Evolutionary conservation across 1,284 basidiomycete species (phyloP).

Genomic region (Ganoderma resinaceum): DNA sequence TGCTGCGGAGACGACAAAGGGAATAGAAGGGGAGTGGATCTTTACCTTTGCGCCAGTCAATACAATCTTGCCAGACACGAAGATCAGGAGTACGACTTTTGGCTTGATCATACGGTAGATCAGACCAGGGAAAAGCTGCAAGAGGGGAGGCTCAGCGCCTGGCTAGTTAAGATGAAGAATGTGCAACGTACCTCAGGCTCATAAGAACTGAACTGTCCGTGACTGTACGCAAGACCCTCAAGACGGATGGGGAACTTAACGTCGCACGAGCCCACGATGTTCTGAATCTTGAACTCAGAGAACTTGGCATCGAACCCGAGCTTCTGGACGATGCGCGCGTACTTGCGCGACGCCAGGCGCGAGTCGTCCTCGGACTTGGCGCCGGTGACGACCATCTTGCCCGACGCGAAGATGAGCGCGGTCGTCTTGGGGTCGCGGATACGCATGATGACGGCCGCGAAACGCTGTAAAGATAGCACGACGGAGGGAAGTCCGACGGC

Average conservation of each 20-base stretch:
- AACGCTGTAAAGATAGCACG: slow-evolving; percentile 76
- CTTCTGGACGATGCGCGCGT: slow-evolving; percentile 99
- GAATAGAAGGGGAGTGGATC: slow-evolving; percentile 27
- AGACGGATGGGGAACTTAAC: slow-evolving; percentile 99
- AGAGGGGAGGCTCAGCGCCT: slow-evolving; percentile 15
- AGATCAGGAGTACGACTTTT: slow-evolving; percentile 98
- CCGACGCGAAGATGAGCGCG: slow-evolving; percentile 98
- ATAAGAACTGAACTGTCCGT: slow-evolving; percentile 98
- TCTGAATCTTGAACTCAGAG: slow-evolving; percentile 99
- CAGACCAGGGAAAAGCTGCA: slow-evolving; percentile 95
- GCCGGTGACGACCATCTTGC: slow-evolving; percentile 99
- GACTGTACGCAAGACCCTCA: slow-evolving; percentile 97
- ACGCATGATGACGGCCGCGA: slow-evolving; percentile 99
- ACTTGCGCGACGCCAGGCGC: slow-evolving; percentile 96
- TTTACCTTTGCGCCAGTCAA: slow-evolving; percentile 97
- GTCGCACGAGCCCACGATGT: slow-evolving; percentile 98
- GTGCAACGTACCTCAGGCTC: slow-evolving; percentile 87
- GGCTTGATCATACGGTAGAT: slow-evolving; percentile 99
- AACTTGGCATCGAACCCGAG: slow-evolving; percentile 99
- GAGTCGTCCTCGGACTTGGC: slow-evolving; percentile 99
- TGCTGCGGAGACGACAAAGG: slow-evolving; percentile 12
- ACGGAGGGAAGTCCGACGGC: slow-evolving; percentile 71
- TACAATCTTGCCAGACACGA: slow-evolving; percentile 99
- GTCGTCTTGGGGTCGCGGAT: slow-evolving; percentile 99
- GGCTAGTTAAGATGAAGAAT: neutral